Percentiles rank a stretch among this genome's conserved stretches.
phyloP scores from a whole-genome alignment of 2,329 filamentous ascomycete species.

The Clarireedia sp. region DNA sequence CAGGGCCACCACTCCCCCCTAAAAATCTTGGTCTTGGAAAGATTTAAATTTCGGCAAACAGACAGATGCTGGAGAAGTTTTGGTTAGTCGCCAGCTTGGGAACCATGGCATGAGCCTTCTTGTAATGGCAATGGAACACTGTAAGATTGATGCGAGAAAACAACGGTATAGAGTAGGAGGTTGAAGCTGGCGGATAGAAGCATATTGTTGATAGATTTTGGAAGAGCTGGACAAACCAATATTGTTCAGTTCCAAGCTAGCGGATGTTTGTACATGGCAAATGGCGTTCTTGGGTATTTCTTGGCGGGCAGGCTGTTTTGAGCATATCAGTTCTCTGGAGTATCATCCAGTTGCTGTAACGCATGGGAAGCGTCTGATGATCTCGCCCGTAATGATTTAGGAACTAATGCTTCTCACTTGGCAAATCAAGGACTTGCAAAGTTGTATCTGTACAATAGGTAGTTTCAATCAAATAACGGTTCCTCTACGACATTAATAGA shows the following conservation, averaged over 20 bases:
- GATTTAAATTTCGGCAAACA: slow-evolving; percentile 11
- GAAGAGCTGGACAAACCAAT: background rate
- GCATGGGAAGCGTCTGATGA: slow-evolving; percentile 5
- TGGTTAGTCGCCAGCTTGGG: background rate
- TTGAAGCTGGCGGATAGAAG: background rate
- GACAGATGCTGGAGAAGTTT: slow-evolving; percentile 5
- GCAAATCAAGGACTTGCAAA: background rate
- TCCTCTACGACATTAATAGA: background rate
- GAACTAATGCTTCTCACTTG: slow-evolving; percentile 10
- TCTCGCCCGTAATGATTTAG: slow-evolving; percentile 9
- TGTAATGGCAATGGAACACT: background rate
- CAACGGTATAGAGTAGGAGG: background rate
- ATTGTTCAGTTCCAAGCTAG: background rate
- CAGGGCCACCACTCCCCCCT: slow-evolving; percentile 30
- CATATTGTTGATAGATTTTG: background rate
- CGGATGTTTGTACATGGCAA: background rate
- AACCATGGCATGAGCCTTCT: background rate
- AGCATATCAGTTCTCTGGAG: background rate
- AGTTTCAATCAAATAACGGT: background rate
- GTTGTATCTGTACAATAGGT: background rate
- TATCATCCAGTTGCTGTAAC: background rate
- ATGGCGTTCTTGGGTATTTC: slow-evolving; percentile 8
- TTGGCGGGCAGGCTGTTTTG: background rate
- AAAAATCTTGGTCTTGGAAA: slow-evolving; percentile 13
- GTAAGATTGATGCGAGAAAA: background rate